Evolutionary conservation across 345 rosid genomes (phyloP), one percentile per base, ranked within the genome.

Genomic region (Abelmoschus esculentus): DNA sequence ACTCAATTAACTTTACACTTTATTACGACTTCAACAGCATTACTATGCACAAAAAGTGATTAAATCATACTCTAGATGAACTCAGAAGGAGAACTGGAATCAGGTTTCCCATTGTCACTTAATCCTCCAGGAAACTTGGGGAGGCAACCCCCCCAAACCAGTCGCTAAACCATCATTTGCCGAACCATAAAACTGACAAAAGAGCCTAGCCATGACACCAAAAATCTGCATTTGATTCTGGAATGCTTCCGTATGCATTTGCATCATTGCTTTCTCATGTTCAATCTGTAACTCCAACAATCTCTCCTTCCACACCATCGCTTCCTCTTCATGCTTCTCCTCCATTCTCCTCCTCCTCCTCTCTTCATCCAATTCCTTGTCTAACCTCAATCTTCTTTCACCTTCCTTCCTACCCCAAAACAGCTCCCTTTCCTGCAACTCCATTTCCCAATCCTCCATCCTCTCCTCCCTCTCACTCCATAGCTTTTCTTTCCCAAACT

Each of bases 271-370:
- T 77, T 87, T 89, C 82, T 89, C 90, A 12, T 87, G 91, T 70
- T 87, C 90, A 18, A 89, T 77, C 74, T 89, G 90, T 88, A 85
- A 72, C n/a, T 70, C 82, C 19, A 81, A 4, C 81, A 85, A 72
- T 75, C 82, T 81, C 78, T 85, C 90, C 83, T 81, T 81, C 95
- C 91, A 86, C 9, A 86, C 88, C 89, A 89, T 89, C 79, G 87
- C 91, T 66, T 89, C 95, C 71, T 89, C 88, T 79, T 86, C 90
- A 68, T 82, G 82, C 81, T 79, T 82, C 83, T 84, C 90, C 71
- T 85, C 88, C 80, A 82, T 69, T 61, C 74, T 77, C 84, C 88
- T 85, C 78, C 77, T 74, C 66, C 72, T 72, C 73, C 80, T 73
- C 74, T 86, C 91, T 67, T 85, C 90, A 5, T 71, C 75, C 59